These are phyloP conservation scores for Zea mays DNA, from an alignment of 176 grass and related monocot genomes.

Conservation along the genomic window Zm-B73-REFERENCE-NAM-5.0 NC_050099.1:140765501-140766000, in stretches of 20 bases:
- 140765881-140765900: slow-evolving; percentile 23
- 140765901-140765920: neutral
- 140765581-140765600: slow-evolving; percentile 8
- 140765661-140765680: neutral
- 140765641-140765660: neutral
- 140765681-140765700: neutral
- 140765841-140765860: slow-evolving; percentile 80
- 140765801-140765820: slow-evolving; percentile 73
- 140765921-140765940: slow-evolving; percentile 25
- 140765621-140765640: neutral
- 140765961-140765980: slow-evolving; percentile 10
- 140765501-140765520: slow-evolving; percentile 1
- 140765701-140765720: neutral
- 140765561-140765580: neutral
- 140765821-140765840: slow-evolving; percentile 67
- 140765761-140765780: slow-evolving; percentile 20
- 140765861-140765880: slow-evolving; percentile 62
- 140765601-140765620: neutral
- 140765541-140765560: neutral
- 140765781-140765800: slow-evolving; percentile 76
- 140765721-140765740: neutral
- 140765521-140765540: neutral
- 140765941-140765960: neutral
- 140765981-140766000: neutral
- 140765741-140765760: neutral